Base-by-base conservation (phyloP, 2,329 filamentous ascomycete genomes). In the Fonsecaea monophora region DNA sequence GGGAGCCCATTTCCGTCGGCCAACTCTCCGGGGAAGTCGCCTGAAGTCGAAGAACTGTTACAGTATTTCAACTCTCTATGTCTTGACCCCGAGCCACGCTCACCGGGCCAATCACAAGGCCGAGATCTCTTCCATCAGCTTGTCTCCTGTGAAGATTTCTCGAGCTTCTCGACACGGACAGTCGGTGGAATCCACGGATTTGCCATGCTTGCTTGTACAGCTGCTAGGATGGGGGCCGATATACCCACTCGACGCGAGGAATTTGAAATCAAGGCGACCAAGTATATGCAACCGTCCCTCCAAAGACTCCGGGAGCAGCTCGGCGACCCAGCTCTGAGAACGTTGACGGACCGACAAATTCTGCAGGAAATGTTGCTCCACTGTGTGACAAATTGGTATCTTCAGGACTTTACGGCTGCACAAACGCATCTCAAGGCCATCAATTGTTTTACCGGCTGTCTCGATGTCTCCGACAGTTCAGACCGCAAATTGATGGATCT, bases 371-470 rank as follows among this genome's bases (percentile, higher is more conserved):
- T 62, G 60, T 35, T 62, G 25, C 60, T 62, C 15, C 60, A 62
- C 38, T 62, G 60, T 21, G 60, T 62, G 37, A 62, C 60, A 10
- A 62, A 62, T 50, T 62, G 60, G 60, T 62, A 62, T 18, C 60
- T 62, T 4, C 42, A 50, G 34, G 60, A 62, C n/a, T 25, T 48
- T 35, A 34, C 53, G 4, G 60, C 53, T n/a, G 60, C 60, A 7
- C 37, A 62, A 45, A 62, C 60, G 10, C 60, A 62, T 21, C 53
- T 62, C 4, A 62, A 45, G 3, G 60, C 60, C 21, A 62, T 62
- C 42, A 13, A 37, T 13, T 56, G 38, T 55, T 62, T 62, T 21
- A 62, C 45, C 6, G 37, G 35, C 18, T 62, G 50, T 50, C 60
- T 62, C 40, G 60, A 62, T 32, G 35, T 56, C 8, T 62, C 60